Percentiles rank a stretch among this genome's conserved stretches.
Conservation (phyloP, 2,329 filamentous ascomycete genomes). For the Trichoderma harzianum region DNA sequence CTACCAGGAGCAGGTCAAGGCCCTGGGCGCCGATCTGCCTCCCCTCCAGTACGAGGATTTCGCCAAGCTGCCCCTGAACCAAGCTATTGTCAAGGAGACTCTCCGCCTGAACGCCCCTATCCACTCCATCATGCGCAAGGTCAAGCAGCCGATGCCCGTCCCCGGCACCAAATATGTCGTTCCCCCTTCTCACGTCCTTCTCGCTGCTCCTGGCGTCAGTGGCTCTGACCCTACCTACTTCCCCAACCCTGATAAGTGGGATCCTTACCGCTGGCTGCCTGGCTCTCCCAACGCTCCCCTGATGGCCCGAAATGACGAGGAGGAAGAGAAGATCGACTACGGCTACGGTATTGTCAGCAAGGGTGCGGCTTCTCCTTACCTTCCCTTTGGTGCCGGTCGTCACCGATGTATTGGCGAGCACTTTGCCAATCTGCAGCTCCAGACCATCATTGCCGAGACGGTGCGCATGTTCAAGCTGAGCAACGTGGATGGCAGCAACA, state of each 20-base stretch:
- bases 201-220: slow-evolving; percentile 81
- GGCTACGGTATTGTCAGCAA: slow-evolving; percentile 92
- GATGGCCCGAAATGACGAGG: slow-evolving; percentile 48
- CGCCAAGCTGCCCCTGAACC: slow-evolving; percentile 74
- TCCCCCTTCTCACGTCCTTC: slow-evolving; percentile 74
- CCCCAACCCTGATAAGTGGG: slow-evolving; percentile 77
- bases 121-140: slow-evolving; percentile 90
- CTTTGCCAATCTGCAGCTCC: slow-evolving; percentile 89
- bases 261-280: slow-evolving; percentile 86
- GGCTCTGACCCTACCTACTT: slow-evolving; percentile 72
- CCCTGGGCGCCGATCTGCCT: slow-evolving; percentile 71
- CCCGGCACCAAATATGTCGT: slow-evolving; percentile 80
- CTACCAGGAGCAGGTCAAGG: slow-evolving; percentile 73
- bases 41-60: slow-evolving; percentile 74
- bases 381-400: slow-evolving; percentile 89
- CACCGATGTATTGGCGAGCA: slow-evolving; percentile 97
- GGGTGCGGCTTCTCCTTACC: slow-evolving; percentile 82
- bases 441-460: slow-evolving; percentile 75
- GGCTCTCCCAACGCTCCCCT: slow-evolving; percentile 54
- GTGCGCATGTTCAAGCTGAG: slow-evolving; percentile 77
- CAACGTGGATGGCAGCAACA: slow-evolving; percentile 68
- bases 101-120: slow-evolving; percentile 89
- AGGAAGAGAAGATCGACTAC: slow-evolving; percentile 82
- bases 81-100: slow-evolving; percentile 85
- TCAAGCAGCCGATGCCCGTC: slow-evolving; percentile 82